Evolutionary conservation across 164 flowering plant genomes (phyloP).

Genomic region (Annona squamosa): DNA sequence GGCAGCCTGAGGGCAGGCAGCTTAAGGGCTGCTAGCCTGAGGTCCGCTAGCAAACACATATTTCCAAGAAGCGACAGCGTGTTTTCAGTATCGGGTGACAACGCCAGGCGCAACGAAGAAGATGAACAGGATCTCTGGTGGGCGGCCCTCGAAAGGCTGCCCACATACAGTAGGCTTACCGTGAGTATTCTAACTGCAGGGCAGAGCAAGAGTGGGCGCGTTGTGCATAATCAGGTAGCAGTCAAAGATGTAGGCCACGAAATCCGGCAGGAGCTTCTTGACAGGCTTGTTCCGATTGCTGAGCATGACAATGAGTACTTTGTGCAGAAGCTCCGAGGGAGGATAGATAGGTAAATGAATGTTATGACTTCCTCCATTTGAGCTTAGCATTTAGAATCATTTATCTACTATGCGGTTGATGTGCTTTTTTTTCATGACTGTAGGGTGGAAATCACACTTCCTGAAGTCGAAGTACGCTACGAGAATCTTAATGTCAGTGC

Average conservation of each 20-base stretch:
- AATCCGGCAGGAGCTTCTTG: conserved; percentile 31
- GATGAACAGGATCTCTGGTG: conserved; percentile 62
- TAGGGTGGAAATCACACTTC: conserved; percentile 57
- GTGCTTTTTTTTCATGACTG: not conserved
- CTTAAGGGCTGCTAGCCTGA: conserved; percentile 11
- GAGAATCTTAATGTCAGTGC: conserved; percentile 47
- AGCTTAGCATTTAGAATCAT: not conserved
- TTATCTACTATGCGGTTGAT: not conserved
- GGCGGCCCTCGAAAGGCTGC: conserved; percentile 65
- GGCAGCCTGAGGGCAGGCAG: conserved; percentile 8
- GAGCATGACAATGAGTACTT: conserved; percentile 50
- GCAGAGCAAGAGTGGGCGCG: conserved; percentile 15
- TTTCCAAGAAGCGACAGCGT: conserved; percentile 19
- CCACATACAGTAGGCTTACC: conserved; percentile 40
- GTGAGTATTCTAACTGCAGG: conserved; percentile 26
- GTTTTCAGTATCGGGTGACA: conserved; percentile 11
- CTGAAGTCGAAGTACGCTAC: conserved; percentile 52
- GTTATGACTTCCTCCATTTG: not conserved
- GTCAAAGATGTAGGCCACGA: conserved; percentile 23
- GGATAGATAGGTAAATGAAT: conserved; percentile 26
- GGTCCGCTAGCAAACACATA: conserved; percentile 18
- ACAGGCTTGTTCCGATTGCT: conserved; percentile 32
- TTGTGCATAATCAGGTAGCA: conserved; percentile 27
- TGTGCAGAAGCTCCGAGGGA: conserved; percentile 38
- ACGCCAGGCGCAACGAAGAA: conserved; percentile 22